Conservation (phyloP, 2,329 filamentous ascomycete genomes). For the Fusarium foetens region DNA sequence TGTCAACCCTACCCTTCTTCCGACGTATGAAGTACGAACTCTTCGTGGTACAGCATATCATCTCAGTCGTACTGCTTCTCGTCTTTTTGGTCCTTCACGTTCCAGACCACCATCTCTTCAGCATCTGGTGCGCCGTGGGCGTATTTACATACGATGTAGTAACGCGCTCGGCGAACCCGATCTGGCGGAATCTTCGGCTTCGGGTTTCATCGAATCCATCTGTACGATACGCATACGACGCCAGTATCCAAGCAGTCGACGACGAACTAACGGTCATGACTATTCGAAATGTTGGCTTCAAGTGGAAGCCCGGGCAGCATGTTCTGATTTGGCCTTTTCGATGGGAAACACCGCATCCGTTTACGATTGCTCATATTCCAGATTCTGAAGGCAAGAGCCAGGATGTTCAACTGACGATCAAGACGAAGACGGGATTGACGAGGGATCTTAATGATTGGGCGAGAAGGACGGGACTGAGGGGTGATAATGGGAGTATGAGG, state of each 20-base stretch:
- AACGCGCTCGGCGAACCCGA: slow-evolving; percentile 41
- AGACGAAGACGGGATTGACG: slow-evolving; percentile 41
- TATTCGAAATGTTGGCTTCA: slow-evolving; percentile 35
- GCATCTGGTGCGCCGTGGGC: slow-evolving; percentile 44
- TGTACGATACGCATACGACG: slow-evolving; percentile 35
- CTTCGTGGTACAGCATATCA: slow-evolving; percentile 44
- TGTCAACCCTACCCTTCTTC: slow-evolving; percentile 38
- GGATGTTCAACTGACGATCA: slow-evolving; percentile 39
- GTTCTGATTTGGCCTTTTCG: slow-evolving; percentile 42
- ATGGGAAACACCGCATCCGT: slow-evolving; percentile 42
- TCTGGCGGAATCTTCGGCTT: slow-evolving; percentile 40
- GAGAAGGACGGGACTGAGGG: slow-evolving; percentile 19
- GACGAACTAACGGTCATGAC: slow-evolving; percentile 36
- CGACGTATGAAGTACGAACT: slow-evolving; percentile 45
- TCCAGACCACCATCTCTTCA: slow-evolving; percentile 43
- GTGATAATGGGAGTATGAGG: slow-evolving; percentile 22
- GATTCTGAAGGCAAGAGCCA: slow-evolving; percentile 1
- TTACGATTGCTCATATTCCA: slow-evolving; percentile 38
- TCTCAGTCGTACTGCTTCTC: slow-evolving; percentile 37
- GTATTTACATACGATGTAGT: slow-evolving; percentile 42
- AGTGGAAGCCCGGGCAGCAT: slow-evolving; percentile 42
- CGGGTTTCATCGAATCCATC: slow-evolving; percentile 24
- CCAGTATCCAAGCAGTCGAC: slow-evolving; percentile 31
- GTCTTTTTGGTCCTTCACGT: slow-evolving; percentile 41
- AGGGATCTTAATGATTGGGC: slow-evolving; percentile 39